Conservation (phyloP, 2,329 filamentous ascomycete species). For the Phoma sp. region DNA sequence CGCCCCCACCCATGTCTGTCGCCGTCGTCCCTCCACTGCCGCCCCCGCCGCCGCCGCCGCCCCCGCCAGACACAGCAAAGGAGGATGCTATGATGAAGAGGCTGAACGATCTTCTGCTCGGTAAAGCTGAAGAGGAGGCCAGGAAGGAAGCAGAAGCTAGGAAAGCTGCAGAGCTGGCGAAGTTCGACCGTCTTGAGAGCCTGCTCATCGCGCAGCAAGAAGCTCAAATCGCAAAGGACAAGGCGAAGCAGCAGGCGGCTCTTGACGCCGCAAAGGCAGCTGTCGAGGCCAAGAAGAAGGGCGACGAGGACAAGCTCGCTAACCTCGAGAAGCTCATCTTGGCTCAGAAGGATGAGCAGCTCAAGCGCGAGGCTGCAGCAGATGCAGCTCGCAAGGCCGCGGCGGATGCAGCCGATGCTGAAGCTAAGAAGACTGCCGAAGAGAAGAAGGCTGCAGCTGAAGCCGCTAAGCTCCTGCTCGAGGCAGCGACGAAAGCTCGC, state of each 20-base stretch:
- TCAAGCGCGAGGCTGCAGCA: slow-evolving; percentile 45
- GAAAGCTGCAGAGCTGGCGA: slow-evolving; percentile 45
- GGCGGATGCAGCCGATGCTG: slow-evolving; percentile 58
- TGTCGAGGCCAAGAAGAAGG: slow-evolving; percentile 44
- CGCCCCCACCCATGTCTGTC: slow-evolving; percentile 3
- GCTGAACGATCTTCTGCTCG: slow-evolving; percentile 38
- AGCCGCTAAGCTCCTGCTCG: slow-evolving; percentile 34
- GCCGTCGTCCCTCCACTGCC: slow-evolving; percentile 26
- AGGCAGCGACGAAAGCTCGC: slow-evolving; percentile 41
- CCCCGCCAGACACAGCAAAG: slow-evolving; percentile 31
- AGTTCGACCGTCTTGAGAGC: slow-evolving; percentile 47
- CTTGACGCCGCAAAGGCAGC: slow-evolving; percentile 33
- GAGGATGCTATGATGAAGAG: slow-evolving; percentile 44
- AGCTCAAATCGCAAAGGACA: slow-evolving; percentile 47
- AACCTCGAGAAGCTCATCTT: slow-evolving; percentile 51
- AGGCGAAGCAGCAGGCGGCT: slow-evolving; percentile 42
- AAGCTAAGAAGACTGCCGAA: slow-evolving; percentile 60
- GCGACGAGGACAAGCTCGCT: slow-evolving; percentile 44
- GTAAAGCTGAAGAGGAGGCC: slow-evolving; percentile 40
- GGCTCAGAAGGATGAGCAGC: slow-evolving; percentile 52
- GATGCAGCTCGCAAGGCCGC: slow-evolving; percentile 45
- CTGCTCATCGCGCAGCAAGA: slow-evolving; percentile 47
- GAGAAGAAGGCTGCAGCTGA: slow-evolving; percentile 53
- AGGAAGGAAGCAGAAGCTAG: slow-evolving; percentile 37
- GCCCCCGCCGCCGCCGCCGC: slow-evolving; percentile 20